Conservation (phyloP, 148 eudicot species). For the Selenicereus undatus region DNA sequence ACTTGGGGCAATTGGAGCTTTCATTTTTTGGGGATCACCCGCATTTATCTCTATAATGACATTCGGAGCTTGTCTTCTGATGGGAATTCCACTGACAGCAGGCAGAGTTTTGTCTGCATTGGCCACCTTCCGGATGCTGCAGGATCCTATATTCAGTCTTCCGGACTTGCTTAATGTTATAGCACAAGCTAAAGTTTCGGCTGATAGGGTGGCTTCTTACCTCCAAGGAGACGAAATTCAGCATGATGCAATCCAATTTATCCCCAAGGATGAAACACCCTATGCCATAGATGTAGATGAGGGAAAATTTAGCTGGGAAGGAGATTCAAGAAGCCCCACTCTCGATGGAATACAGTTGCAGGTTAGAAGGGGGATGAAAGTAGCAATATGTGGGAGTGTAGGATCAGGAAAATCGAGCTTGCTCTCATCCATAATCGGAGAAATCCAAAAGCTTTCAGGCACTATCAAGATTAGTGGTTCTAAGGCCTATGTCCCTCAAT, state of each 20-base stretch:
- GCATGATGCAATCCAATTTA: slow-evolving; percentile 50
- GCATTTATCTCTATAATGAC: slow-evolving; percentile 79
- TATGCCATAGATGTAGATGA: slow-evolving; percentile 50
- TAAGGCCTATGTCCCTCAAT: slow-evolving; percentile 96
- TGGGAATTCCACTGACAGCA: slow-evolving; percentile 92
- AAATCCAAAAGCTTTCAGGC: slow-evolving; percentile 69
- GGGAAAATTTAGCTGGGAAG: slow-evolving; percentile 75
- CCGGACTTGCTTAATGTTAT: slow-evolving; percentile 77
- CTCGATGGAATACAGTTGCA: slow-evolving; percentile 56
- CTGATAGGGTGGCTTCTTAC: slow-evolving; percentile 69
- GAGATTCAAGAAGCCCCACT: slow-evolving; percentile 39
- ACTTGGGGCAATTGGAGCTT: slow-evolving; percentile 56
- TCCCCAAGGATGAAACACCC: slow-evolving; percentile 44
- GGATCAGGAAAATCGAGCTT: slow-evolving; percentile 97
- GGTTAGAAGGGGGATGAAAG: slow-evolving; percentile 80
- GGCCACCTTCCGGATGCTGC: slow-evolving; percentile 95
- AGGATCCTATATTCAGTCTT: slow-evolving; percentile 86
- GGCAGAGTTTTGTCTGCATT: slow-evolving; percentile 85
- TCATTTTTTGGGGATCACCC: slow-evolving; percentile 96
- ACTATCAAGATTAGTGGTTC: slow-evolving; percentile 67
- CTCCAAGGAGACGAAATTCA: slow-evolving; percentile 84
- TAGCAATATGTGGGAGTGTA: slow-evolving; percentile 94
- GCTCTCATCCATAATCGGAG: slow-evolving; percentile 81
- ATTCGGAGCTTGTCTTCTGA: slow-evolving; percentile 71
- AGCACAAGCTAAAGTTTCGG: slow-evolving; percentile 93